These are phyloP conservation scores for Sordariomycetes sp. DNA, from an alignment of 2,329 filamentous ascomycete species.

Conservation along the genomic window DNA sequence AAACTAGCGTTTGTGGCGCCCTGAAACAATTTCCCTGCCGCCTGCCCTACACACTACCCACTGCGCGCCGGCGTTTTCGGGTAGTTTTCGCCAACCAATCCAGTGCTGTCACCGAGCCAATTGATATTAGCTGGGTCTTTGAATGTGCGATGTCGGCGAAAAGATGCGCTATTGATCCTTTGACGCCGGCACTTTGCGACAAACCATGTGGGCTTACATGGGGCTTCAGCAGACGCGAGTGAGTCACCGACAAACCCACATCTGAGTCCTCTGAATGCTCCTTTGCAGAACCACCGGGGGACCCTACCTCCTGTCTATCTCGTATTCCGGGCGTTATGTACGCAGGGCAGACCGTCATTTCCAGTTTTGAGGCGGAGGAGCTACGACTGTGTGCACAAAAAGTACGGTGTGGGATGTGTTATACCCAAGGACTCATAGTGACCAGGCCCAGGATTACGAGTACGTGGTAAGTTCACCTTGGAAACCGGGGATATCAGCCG, in stretches of 20 bases:
- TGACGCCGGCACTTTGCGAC: neutral
- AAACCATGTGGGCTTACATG: neutral
- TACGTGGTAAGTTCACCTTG: no score
- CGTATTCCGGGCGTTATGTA: neutral
- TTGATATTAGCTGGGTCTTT: neutral
- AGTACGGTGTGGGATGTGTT: no score
- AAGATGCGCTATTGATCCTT: neutral
- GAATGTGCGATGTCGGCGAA: neutral
- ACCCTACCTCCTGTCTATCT: neutral
- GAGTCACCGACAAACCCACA: neutral
- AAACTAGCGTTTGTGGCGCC: neutral
- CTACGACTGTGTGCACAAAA: no score
- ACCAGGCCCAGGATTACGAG: no score
- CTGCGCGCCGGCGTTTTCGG: neutral
- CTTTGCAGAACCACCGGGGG: neutral
- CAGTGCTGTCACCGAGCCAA: neutral
- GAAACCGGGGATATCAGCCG: no score
- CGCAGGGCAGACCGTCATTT: no score
- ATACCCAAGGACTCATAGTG: no score
- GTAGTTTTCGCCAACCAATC: neutral
- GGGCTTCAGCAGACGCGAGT: neutral
- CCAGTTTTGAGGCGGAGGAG: no score
- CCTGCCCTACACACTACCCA: neutral
- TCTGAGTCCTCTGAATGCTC: neutral
- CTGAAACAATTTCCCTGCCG: neutral